Percentiles rank a stretch among this genome's conserved stretches.
Conservation (phyloP, 148 eudicot species). For the Rhododendron griersonianum region DNA sequence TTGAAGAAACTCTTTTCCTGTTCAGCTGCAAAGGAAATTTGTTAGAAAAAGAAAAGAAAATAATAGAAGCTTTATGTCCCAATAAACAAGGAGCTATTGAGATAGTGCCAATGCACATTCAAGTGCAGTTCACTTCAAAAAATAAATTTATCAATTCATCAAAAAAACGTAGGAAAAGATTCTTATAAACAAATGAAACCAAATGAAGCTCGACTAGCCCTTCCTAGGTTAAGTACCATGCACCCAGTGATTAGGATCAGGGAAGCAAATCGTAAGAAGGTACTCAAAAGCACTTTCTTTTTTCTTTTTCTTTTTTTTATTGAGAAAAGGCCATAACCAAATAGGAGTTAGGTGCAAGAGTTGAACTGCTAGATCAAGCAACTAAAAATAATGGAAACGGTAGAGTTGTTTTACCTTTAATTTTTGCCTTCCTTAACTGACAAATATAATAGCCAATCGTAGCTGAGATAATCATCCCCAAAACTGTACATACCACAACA, state of each 20-base stretch:
- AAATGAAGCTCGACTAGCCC: neutral
- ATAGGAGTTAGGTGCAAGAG: neutral
- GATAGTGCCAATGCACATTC: neutral
- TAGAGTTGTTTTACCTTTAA: slow-evolving; percentile 13
- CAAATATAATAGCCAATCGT: slow-evolving; percentile 16
- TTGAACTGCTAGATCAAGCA: neutral
- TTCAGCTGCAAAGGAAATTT: neutral
- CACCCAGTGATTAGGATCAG: neutral
- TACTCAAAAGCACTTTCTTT: neutral
- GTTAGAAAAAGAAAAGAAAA: slow-evolving; percentile 8
- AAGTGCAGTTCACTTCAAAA: neutral
- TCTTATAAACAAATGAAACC: neutral
- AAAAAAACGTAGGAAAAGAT: neutral
- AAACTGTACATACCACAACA: slow-evolving; percentile 11
- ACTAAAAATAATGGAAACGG: neutral
- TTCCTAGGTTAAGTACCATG: neutral
- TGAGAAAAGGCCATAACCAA: neutral
- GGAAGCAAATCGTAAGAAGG: neutral
- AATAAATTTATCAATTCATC: neutral
- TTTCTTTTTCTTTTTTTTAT: neutral
- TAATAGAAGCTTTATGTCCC: neutral
- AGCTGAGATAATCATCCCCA: slow-evolving; percentile 22
- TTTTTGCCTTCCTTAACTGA: slow-evolving; percentile 17
- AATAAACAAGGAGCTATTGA: neutral
- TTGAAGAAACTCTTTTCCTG: slow-evolving; percentile 12